Percentiles rank a stretch among this genome's conserved stretches.
Evolutionary conservation across 1,284 basidiomycete genomes (phyloP).

Genomic region (Xerocomus minutiporus): DNA sequence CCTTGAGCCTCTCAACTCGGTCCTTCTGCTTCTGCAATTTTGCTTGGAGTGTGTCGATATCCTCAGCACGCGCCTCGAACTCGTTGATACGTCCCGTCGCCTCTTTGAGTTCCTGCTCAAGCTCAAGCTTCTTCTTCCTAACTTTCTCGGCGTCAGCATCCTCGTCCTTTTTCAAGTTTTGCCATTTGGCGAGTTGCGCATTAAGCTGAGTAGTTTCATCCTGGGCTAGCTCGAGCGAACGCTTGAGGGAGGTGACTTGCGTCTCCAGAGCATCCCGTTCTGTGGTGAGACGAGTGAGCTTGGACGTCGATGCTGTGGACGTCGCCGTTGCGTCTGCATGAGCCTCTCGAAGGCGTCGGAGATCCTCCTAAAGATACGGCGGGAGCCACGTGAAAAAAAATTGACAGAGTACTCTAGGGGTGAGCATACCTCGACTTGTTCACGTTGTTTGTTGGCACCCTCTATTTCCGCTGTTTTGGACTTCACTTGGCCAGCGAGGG

Average conservation of each 20-base stretch:
- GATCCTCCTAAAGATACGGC: conserved; percentile 35
- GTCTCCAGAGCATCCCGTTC: conserved; percentile 54
- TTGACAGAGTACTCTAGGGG: background rate
- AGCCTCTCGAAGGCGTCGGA: conserved; percentile 42
- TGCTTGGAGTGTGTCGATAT: conserved; percentile 18
- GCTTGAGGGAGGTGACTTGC: conserved; percentile 51
- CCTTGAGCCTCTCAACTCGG: conserved; percentile 44
- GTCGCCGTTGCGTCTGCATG: conserved; percentile 46
- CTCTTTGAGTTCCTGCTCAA: conserved; percentile 52
- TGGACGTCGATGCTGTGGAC: conserved; percentile 42
- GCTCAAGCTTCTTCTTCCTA: conserved; percentile 50
- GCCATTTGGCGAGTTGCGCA: conserved; percentile 64
- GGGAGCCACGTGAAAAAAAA: background rate
- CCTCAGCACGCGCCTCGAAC: conserved; percentile 31
- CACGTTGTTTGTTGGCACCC: conserved; percentile 38
- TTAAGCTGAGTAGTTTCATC: conserved; percentile 51
- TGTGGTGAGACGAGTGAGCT: conserved; percentile 52
- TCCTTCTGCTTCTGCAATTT: conserved; percentile 40
- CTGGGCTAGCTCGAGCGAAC: conserved; percentile 52
- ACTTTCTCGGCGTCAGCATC: conserved; percentile 52
- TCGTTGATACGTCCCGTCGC: conserved; percentile 44
- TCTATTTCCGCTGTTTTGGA: conserved; percentile 36
- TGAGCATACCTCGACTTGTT: conserved; percentile 41
- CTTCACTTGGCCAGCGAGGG: conserved; percentile 37
- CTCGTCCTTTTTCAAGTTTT: conserved; percentile 59